Evolutionary conservation across 2,329 filamentous ascomycete species (phyloP).

Genomic region (Emmonsia crescens): DNA sequence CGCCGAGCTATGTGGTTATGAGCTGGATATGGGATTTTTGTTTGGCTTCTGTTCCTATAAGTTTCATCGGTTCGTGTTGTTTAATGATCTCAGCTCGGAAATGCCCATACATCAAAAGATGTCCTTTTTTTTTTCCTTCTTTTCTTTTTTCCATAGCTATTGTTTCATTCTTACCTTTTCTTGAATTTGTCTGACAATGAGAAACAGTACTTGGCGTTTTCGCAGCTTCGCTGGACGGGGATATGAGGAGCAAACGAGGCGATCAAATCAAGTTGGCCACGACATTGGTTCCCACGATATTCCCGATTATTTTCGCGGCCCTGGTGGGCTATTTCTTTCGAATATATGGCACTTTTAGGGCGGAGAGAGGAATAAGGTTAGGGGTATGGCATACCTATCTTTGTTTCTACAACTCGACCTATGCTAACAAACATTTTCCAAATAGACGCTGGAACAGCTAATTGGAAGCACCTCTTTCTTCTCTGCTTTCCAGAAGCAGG

Average conservation of each 20-base stretch:
- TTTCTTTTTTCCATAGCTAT: too few relatives aligned
- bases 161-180: neutral
- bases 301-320: conserved; percentile 1
- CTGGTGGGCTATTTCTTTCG: conserved; percentile 2
- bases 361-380: neutral
- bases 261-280: neutral
- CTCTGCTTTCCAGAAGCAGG: neutral
- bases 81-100: neutral
- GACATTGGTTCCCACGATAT: neutral
- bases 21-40: conserved; percentile 1
- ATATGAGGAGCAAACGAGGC: neutral
- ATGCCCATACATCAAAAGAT: neutral
- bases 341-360: conserved; percentile 1
- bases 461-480: conserved; percentile 2
- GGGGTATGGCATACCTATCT: neutral
- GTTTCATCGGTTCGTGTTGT: neutral
- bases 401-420: neutral
- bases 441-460: neutral
- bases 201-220: neutral
- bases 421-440: neutral
- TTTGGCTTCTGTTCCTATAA: neutral
- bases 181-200: neutral
- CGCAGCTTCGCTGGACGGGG: neutral
- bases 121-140: neutral
- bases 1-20: neutral